A percentile compares a stretch with the other conserved stretches of the same genome.
phyloP scores from a whole-genome alignment of 2,329 filamentous ascomycete species.

The Ophiosphaerella herpotricha region DNA sequence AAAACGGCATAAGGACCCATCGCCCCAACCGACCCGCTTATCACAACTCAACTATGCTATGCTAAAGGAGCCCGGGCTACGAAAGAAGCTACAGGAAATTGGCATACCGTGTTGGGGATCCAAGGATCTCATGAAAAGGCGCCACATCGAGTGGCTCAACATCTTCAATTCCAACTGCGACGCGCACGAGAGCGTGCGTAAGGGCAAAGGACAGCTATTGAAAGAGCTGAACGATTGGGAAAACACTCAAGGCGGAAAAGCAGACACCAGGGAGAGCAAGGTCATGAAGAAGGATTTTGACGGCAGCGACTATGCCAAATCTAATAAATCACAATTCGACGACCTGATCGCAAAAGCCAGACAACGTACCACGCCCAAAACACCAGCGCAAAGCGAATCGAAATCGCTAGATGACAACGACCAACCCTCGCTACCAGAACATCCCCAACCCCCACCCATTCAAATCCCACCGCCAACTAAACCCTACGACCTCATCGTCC shows the following conservation, averaged over 20 bases:
- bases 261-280: slow-evolving; percentile 45
- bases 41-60: slow-evolving; percentile 85
- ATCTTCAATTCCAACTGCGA: slow-evolving; percentile 98
- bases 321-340: slow-evolving; percentile 76
- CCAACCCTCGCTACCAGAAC: not conserved
- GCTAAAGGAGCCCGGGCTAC: slow-evolving; percentile 76
- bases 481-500: not conserved
- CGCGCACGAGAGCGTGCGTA: slow-evolving; percentile 65
- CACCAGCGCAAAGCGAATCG: slow-evolving; percentile 16
- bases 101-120: slow-evolving; percentile 74
- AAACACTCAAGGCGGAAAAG: slow-evolving; percentile 70
- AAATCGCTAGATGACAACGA: slow-evolving; percentile 13
- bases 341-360: slow-evolving; percentile 78
- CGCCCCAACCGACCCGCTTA: slow-evolving; percentile 52
- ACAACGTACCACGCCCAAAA: slow-evolving; percentile 49
- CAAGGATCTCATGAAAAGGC: slow-evolving; percentile 71
- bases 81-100: slow-evolving; percentile 80
- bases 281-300: slow-evolving; percentile 91
- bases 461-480: slow-evolving; percentile 1
- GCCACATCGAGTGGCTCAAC: slow-evolving; percentile 93
- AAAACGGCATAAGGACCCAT: slow-evolving; percentile 42
- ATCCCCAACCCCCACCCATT: not conserved
- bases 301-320: slow-evolving; percentile 72
- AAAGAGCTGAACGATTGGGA: slow-evolving; percentile 88
- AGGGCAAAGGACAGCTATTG: slow-evolving; percentile 71